Base-by-base conservation (phyloP, 179 eudicot species). In the Drosera spatulata region DNA sequence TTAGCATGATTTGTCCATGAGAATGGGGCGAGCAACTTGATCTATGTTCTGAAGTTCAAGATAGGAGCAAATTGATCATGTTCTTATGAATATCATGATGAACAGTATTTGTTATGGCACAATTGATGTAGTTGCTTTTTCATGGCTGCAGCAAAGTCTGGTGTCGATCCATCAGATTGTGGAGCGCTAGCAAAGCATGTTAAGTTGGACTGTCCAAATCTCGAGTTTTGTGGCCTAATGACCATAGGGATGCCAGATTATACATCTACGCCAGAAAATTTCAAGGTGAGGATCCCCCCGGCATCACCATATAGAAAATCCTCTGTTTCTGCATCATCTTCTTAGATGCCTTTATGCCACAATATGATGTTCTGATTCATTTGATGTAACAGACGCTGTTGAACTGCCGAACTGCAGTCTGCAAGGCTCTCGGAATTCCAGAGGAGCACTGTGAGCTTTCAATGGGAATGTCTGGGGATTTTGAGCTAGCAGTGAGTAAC, bases 401-500 rank as follows among this genome's bases (percentile, higher is more conserved):
- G 9, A 77, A 69, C 41, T 89, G 97, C 71, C 81, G 83, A 79
- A 50, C 48, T 56, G 83, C 82, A 22, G 88, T 86, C n/a, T 86
- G 94, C 88, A 84, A 85, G 77, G 86, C 80, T 11, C 82, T 89
- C 39, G 94, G 84, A 61, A 77, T 89, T 51, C 71, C 77, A 5
- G 87, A 86, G 71, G 73, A 76, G 66, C 73, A 75, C 50, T 89
- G 88, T 62, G 95, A 89, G 62, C 75, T 89, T 40, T 93, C 99
- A 50, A 93, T 93, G 99, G 99, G 99, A 69, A 93, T 93, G 99
- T 89, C 99, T 13, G 81, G 87, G 41, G 97, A 93, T 81, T 93
- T 84, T 69, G 99, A 89, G 75, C 83, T 65, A 79, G 99, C 99
- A 59, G 97, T 89, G 77, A 79, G 88, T 22, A 22, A 22, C 33